Evolutionary conservation across 306 rosid genomes (phyloP), one percentile per base, ranked within the genome.

Genomic region (Myrica gale): DNA sequence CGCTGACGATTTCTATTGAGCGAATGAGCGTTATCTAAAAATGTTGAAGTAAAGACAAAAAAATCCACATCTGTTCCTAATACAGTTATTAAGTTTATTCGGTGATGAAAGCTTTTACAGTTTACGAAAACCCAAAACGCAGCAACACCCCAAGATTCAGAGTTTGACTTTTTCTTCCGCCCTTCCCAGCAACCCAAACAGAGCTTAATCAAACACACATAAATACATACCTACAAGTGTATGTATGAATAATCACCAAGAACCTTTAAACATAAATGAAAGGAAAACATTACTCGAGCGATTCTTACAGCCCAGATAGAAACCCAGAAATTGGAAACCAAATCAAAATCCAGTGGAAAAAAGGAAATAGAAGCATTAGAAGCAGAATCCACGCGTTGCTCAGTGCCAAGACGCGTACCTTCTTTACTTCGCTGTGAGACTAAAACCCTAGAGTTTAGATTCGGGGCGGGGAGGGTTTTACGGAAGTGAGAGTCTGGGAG

Each of bases 401-500:
- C 0, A 15, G 21, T 7, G 20, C 19, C 11, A 51, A 2, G n/a
- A 0, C 57, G 7, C 42, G 60, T 69, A 88, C 92, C 92, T 84
- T 72, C 7, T 62, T 53, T 42, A 68, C 43, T 68, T 13, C 42
- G 19, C 79, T n/a, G 15, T 7, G 41, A 9, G 47, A 19, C 86
- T 85, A 82, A 88, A 90, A 90, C 91, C 92, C 96, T 90, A 87
- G 69, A 78, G 72, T 42, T 37, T 74, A 19, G 66, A 16, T 5
- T 66, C 12, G 45, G 73, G 26, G 61, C 12, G 41, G 73, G 26
- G 61, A 77, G 57, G 87, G 90, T 84, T 83, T 88, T 86, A 79
- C 61, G 84, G 6, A 74, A 6, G 15, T 3, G 62, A 76, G 37
- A 32, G 20, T 21, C 46, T 6, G 63, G 32, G 53, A 9, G 32